These are phyloP conservation scores for Datisca glomerata DNA, from an alignment of 306 rosid genomes.

Conservation along the genomic window DNA sequence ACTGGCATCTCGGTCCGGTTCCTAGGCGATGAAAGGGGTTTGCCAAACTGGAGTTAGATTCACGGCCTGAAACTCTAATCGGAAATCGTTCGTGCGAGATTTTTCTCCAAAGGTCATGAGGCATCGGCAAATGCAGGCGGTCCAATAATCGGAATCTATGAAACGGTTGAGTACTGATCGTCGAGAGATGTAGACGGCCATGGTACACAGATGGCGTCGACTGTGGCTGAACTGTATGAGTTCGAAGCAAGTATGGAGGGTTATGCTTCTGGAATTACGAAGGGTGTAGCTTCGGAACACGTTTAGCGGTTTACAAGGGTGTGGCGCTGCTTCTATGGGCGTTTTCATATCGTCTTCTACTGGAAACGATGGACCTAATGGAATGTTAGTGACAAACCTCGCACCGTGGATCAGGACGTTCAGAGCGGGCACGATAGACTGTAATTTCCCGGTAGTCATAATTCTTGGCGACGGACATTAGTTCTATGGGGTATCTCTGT, in stretches of 20 bases:
- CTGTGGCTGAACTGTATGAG: slow-evolving; percentile 64
- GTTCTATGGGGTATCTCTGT: slow-evolving; percentile 56
- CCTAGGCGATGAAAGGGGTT: slow-evolving; percentile 67
- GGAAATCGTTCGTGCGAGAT: slow-evolving; percentile 71
- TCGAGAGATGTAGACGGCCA: slow-evolving; percentile 93
- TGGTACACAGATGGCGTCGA: slow-evolving; percentile 88
- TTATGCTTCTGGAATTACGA: slow-evolving; percentile 68
- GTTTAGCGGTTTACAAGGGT: slow-evolving; percentile 72
- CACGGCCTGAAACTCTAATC: slow-evolving; percentile 38
- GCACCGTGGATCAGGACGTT: slow-evolving; percentile 88
- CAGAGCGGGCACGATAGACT: slow-evolving; percentile 83
- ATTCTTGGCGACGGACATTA: slow-evolving; percentile 44
- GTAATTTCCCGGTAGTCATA: slow-evolving; percentile 64
- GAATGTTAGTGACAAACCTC: slow-evolving; percentile 64
- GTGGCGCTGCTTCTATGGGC: slow-evolving; percentile 63
- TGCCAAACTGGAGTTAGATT: slow-evolving; percentile 60
- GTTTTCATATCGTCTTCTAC: slow-evolving; percentile 71
- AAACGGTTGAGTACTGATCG: slow-evolving; percentile 62
- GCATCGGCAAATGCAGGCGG: slow-evolving; percentile 37
- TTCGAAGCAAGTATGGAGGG: slow-evolving; percentile 71
- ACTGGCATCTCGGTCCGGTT: slow-evolving; percentile 73
- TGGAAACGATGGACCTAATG: slow-evolving; percentile 77
- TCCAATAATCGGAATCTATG: slow-evolving; percentile 41
- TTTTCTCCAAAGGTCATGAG: slow-evolving; percentile 69
- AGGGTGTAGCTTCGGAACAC: slow-evolving; percentile 82